Percentiles rank a stretch among this genome's conserved stretches.
Conservation (phyloP, 257 asterid species). For the Nemophila menziesii region DNA sequence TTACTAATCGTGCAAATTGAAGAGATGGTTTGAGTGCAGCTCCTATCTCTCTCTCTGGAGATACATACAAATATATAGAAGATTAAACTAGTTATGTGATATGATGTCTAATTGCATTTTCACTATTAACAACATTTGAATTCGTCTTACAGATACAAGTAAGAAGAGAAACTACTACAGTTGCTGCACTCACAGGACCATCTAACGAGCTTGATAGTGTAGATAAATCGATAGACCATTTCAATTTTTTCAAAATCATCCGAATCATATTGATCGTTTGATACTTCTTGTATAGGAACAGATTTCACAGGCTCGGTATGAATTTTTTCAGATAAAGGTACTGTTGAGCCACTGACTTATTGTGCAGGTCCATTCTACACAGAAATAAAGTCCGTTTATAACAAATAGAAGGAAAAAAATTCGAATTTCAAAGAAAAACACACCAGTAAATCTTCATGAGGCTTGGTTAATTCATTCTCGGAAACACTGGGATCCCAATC, state of each 20-base stretch:
- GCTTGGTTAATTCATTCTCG: constrained; percentile 62
- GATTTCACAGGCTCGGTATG: constrained; percentile 24
- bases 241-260: constrained; percentile 55
- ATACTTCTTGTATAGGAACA: constrained; percentile 28
- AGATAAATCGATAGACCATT: too few species aligned
- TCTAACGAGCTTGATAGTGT: too few species aligned
- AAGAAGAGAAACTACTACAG: too few species aligned
- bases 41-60: too few species aligned
- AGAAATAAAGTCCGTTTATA: constrained; percentile 7
- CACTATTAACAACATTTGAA: too few species aligned
- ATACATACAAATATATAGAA: too few species aligned
- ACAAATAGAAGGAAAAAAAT: constrained; percentile 8
- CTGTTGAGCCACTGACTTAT: constrained; percentile 48
- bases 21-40: too few species aligned
- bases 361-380: constrained; percentile 74
- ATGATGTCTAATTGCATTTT: too few species aligned
- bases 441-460: constrained; percentile 88
- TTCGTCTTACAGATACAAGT: too few species aligned
- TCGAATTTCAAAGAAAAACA: constrained; percentile 8
- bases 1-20: too few species aligned
- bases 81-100: too few species aligned
- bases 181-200: too few species aligned
- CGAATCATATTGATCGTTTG: constrained; percentile 37
- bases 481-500: constrained; percentile 88
- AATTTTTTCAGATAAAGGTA: constrained; percentile 57